Evolutionary conservation across 2,329 filamentous ascomycete species (phyloP).

Genomic region (Thermothelomyces thermophilus): DNA sequence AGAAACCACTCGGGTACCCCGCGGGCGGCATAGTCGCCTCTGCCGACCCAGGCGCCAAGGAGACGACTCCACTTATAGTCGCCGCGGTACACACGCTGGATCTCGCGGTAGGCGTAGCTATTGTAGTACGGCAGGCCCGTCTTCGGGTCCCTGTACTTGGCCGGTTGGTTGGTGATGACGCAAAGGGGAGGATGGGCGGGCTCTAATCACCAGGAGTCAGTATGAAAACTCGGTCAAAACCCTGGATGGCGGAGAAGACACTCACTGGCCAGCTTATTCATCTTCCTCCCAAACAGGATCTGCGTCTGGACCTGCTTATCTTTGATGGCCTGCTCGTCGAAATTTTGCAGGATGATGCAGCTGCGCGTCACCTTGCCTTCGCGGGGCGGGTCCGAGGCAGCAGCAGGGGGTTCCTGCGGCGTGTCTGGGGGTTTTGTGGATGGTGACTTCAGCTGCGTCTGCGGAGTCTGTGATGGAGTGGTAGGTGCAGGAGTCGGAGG

Average conservation of each 20-base stretch:
- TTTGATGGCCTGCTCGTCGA: slow-evolving; percentile 49
- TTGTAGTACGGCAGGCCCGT: slow-evolving; percentile 81
- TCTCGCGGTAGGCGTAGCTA: slow-evolving; percentile 71
- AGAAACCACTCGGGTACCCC: slow-evolving; percentile 77
- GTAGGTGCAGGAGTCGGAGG: slow-evolving; percentile 8
- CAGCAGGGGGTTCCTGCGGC: slow-evolving; percentile 25
- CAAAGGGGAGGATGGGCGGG: slow-evolving; percentile 54
- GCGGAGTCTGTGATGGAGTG: slow-evolving; percentile 10
- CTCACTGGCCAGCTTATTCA: slow-evolving; percentile 51
- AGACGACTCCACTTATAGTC: slow-evolving; percentile 78
- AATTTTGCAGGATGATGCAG: slow-evolving; percentile 55
- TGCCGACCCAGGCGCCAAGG: slow-evolving; percentile 77
- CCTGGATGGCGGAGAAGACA: no score
- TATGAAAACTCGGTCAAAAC: not conserved
- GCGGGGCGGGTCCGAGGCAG: slow-evolving; percentile 25
- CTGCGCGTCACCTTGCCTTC: slow-evolving; percentile 50
- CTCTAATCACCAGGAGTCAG: slow-evolving; percentile 36
- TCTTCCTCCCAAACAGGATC: slow-evolving; percentile 53
- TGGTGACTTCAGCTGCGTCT: slow-evolving; percentile 14
- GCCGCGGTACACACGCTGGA: slow-evolving; percentile 65
- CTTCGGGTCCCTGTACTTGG: slow-evolving; percentile 75
- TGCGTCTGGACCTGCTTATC: slow-evolving; percentile 52
- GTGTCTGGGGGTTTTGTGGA: slow-evolving; percentile 21
- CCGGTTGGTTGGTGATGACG: slow-evolving; percentile 74
- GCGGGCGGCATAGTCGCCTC: slow-evolving; percentile 53